Base-by-base conservation (phyloP, 352 stramenopile genomes). In the Peronospora belbahrii region DNA sequence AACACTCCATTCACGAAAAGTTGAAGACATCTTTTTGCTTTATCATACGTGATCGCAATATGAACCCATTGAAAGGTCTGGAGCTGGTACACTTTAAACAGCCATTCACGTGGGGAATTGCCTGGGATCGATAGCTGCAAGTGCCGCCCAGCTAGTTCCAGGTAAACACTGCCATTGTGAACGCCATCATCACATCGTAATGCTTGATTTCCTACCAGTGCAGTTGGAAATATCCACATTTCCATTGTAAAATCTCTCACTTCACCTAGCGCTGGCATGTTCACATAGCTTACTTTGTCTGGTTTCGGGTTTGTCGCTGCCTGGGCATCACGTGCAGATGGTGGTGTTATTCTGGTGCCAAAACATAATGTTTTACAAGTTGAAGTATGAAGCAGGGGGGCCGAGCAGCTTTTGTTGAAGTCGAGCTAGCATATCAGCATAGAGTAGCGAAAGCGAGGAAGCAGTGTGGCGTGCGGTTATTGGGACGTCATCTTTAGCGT, bases 131-230 rank as follows among this genome's bases (percentile, higher is more conserved):
- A 55, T 10, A 94, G 38, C 24, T 94, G 80, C 37, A 92, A 36
- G 25, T 70, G 50, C 5, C 75, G 63, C 17, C 75, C 73, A 13
- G 89, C 53, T 25, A 94, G 62, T 44, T 92, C 78, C 11, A 94
- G 31, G 19, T 80, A 88, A 3, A 88, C 59, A 27, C 78, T 88
- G 1, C 80, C 76, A 41, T 46, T 59, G 35, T 78, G 62, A 47
- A 90, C 67, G 3, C 77, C 78, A 42, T 90, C 85, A 34, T 94
- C 80, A 13, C 67, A 84, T 43, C 80, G 63, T 14, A 94, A 65
- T 2, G 74, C 74, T 48, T 77, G 65, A 37, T 73, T 90, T 2
- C 74, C 78, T 0, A 45, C 48, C 6, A 92, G 51, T 23, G 90
- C 76, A 2, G 59, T 70, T 7, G 83, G 74, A 38, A 70, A 81